phyloP scores from a whole-genome alignment of 441 rosid genomes.

The Pelargonium cotyledonis region DNA sequence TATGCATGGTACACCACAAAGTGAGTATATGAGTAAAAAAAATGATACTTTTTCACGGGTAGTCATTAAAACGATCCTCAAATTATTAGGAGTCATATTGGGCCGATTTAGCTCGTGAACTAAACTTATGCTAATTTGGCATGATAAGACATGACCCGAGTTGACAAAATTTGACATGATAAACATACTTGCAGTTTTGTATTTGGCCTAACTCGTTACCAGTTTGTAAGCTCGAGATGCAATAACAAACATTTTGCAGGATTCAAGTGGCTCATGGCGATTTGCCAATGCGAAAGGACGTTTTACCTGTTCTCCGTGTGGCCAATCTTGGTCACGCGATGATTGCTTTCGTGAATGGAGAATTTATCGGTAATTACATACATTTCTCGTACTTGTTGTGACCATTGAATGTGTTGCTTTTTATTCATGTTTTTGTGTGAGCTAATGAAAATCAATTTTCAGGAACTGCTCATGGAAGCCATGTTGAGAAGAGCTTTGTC shows the following conservation, averaged over 20 bases:
- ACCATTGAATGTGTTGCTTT: no score
- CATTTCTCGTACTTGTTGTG: background rate
- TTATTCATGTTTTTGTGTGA: no score
- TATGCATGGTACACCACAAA: conserved; percentile 68
- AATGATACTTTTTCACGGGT: no score
- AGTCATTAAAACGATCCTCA: no score
- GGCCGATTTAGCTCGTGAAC: no score
- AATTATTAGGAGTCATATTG: no score
- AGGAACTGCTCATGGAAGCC: conserved; percentile 63
- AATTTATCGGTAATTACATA: conserved; percentile 49
- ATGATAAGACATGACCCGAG: no score
- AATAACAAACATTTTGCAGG: conserved; percentile 28
- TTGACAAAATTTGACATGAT: no score
- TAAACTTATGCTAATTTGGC: no score
- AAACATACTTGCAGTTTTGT: no score
- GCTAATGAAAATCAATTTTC: background rate
- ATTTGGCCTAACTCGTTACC: no score
- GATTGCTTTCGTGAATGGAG: conserved; percentile 62
- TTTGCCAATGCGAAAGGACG: conserved; percentile 38
- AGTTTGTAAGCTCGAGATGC: no score
- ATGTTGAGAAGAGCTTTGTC: conserved; percentile 59
- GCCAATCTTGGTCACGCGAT: conserved; percentile 84
- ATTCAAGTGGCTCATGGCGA: conserved; percentile 37
- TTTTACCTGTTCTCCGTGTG: conserved; percentile 45
- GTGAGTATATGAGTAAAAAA: conserved; percentile 23